Evolutionary conservation across 495 filamentous ascomycete species (phyloP).

Genomic region (Neurospora tetraspora): DNA sequence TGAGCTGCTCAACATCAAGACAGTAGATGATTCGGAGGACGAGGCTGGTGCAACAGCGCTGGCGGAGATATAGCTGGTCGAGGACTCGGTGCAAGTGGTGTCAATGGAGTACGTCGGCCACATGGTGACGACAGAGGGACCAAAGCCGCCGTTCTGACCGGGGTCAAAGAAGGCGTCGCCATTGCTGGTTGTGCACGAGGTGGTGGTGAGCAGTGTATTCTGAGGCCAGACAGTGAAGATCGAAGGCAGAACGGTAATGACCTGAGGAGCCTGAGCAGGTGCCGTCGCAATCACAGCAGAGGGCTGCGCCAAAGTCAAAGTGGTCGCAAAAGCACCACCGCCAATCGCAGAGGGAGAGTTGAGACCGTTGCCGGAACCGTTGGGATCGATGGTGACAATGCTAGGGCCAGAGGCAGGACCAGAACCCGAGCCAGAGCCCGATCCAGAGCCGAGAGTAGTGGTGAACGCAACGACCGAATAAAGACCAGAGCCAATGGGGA

Average conservation of each 20-base stretch:
- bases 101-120: conserved; percentile 1
- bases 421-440: not conserved
- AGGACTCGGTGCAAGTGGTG: conserved; percentile 1
- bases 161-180: not conserved
- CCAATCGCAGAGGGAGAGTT: not conserved
- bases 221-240: conserved; percentile 10
- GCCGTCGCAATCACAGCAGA: not conserved
- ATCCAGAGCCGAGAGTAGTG: conserved; percentile 7
- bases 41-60: not conserved
- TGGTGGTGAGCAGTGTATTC: not conserved
- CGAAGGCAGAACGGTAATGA: conserved; percentile 6
- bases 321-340: not conserved
- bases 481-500: conserved; percentile 13
- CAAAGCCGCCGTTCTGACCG: not conserved
- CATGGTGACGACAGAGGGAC: conserved; percentile 2
- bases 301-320: not conserved
- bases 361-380: conserved; percentile 7
- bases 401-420: not conserved
- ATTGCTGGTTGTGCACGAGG: not conserved
- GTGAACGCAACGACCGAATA: conserved; percentile 11
- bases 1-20: not conserved
- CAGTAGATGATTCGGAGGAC: not conserved
- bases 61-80: not conserved
- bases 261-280: conserved; percentile 4
- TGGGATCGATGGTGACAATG: conserved; percentile 12